Base-by-base conservation (phyloP, 2,329 filamentous ascomycete genomes). In the Arachnomyces sp. region DNA sequence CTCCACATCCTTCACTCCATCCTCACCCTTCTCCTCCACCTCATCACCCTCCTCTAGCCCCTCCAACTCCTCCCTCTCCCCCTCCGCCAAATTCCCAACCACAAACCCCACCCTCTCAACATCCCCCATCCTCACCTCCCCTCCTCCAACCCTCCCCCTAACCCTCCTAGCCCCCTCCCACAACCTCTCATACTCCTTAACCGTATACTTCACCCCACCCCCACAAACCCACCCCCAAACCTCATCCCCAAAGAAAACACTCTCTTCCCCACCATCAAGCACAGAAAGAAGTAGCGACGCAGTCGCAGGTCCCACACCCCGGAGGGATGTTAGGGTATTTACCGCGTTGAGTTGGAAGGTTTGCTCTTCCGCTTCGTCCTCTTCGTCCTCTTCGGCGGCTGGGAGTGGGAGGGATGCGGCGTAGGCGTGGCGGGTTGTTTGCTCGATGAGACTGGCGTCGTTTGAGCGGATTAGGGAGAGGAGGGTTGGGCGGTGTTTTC, bases 201-300 rank as follows among this genome's bases (percentile, higher is more conserved):
- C 35, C 36, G 55, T 63, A 44, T 68, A 69, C 45, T 63, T 67
- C n/a, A 64, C 51, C 44, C 59, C 42, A 14, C 46, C 40, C 29
- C 53, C 13, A 54, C 57, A 56, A 2, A 68, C 46, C 65, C 66
- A 69, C 7, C 57, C 47, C 38, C 54, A 68, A 15, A 61, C 42
- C 46, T 69, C 65, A 32, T 69, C 66, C 30, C 63, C 66, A 44
- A 64, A 69, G 34, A 69, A 69, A 0, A 66, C 65, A 2, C 61
- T 42, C 28, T 46, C 43, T 13, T 55, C 48, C 15, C 44, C 43
- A 4, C 28, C 29, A 9, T 33, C 34, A 4, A 37, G n/a, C 7
- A 64, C 51, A 5, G 60, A 64, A 2, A 69, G 52, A 14, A 69
- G 53, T 14, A 69, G 49, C 2, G 66, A 66, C 2, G 63, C 64